phyloP scores from a whole-genome alignment of 2,329 filamentous ascomycete species.

The Akanthomyces lecanii region DNA sequence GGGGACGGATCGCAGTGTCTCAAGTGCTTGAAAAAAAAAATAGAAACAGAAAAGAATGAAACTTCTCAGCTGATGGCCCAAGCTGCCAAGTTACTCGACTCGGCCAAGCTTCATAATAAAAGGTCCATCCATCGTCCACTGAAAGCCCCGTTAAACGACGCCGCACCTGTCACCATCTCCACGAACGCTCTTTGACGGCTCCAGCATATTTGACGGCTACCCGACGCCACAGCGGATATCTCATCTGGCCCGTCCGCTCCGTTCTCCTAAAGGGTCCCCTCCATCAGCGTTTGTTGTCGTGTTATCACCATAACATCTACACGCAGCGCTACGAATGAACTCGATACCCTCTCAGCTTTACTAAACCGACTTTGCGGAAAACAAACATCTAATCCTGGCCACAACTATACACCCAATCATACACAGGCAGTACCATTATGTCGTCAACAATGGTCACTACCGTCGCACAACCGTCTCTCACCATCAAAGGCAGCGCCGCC shows the following conservation, averaged over 20 bases:
- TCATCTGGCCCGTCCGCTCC: slow-evolving; percentile 6
- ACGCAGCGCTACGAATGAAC: not conserved
- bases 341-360: not conserved
- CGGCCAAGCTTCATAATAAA: not conserved
- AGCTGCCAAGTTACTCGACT: not conserved
- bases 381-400: not conserved
- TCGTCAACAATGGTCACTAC: slow-evolving; percentile 33
- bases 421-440: slow-evolving; percentile 15
- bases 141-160: not conserved
- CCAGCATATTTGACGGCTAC: not conserved
- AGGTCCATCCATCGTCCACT: not conserved
- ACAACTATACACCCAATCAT: not conserved
- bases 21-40: not conserved
- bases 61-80: not conserved
- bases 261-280: not conserved
- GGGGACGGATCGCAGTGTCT: too few species aligned
- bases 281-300: not conserved
- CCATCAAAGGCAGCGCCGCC: slow-evolving; percentile 25
- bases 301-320: not conserved
- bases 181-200: not conserved
- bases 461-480: slow-evolving; percentile 26
- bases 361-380: not conserved
- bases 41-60: not conserved
- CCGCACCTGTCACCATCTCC: not conserved
- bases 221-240: slow-evolving; percentile 15